Evolutionary conservation across 2,329 filamentous ascomycete genomes (phyloP), one percentile per base, ranked within the genome.

Genomic region (Neoascochyta sp.): DNA sequence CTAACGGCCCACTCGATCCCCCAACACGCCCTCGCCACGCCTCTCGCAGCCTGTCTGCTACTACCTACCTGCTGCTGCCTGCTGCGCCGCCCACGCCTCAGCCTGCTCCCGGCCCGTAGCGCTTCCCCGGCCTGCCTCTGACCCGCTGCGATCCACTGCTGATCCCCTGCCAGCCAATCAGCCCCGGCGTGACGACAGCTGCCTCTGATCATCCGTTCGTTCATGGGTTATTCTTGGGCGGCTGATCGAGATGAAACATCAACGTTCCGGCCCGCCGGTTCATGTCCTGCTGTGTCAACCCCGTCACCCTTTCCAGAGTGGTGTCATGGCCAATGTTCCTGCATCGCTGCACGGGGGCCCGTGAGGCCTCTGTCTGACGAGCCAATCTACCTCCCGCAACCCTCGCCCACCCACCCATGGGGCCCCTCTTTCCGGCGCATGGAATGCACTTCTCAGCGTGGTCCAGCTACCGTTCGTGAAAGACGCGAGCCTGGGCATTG

Each of bases 251-350:
- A 62, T 64, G 57, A 63, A 62, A 63, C 60, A 60, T 60, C 39
- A 29, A 45, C 34, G 46, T 51, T 51, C 59, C 58, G 46, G 37
- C 39, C 41, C 29, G 42, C 31, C 32, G 56, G 59, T 42, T 41
- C 32, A 36, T 45, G 40, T 43, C 50, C 50, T 60, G 57, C 52
- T 43, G 57, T 63, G 57, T 60, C 53, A 54, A 61, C 48, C 52
- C 45, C 44, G 39, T 40, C 50, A 42, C 49, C 47, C 42, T 40
- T 47, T 55, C 34, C 49, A 59, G 53, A 45, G 52, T 45, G 47
- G 55, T 53, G 52, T 54, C 51, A 54, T 59, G 56, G 54, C 47
- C 59, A 56, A 61, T 62, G 60, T 64, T 64, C 60, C 60, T 64
- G 60, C 60, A 54, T 64, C 50, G 55, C 53, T 57, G 57, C 59